Base-by-base conservation (phyloP, 306 rosid species). In the Begonia loranthoides region DNA sequence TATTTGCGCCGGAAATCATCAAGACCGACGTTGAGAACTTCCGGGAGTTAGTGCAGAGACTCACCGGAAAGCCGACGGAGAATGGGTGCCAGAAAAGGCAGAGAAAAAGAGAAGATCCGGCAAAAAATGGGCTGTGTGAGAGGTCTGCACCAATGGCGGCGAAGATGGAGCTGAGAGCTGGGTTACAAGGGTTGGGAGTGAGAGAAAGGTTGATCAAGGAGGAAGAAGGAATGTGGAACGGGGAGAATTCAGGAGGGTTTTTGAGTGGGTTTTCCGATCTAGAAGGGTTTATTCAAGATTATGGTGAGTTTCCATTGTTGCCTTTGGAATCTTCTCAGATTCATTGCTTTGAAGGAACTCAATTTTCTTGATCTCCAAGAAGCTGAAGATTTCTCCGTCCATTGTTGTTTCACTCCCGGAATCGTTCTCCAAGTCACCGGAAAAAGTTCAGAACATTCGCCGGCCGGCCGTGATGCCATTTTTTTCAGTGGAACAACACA, bases 1-100 rank as follows among this genome's bases (percentile, higher is more conserved):
- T 90, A 65, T 80, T 80, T 41, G 94, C 94, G 5, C 95, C 95
- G 0, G 83, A 85, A 63, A 78, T 90, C 66, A 90, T 90, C 78
- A 78, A 78, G 63, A 90, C 92, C 5, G 94, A 90, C 63, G 94
- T 49, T 1, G 83, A 76, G 1, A 90, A 90, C 57, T 90, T 90
- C 69, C 60, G 94, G 22, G 94, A 85, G 24, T 64, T 90, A 1
- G 97, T 90, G 36, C 95, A 90, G 66, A 70, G 75, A 46, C 74
- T 82, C 62, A 90, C 95, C 4, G 95, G 97, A 40, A 90, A 85
- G 49, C 94, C 94, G 7, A 48, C 63, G 1, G 66, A 66, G 40
- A 65, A 63, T 22, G 13, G 52, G 57, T n/a, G 49, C 48, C 77
- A 24, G 15, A 54, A 21, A 28, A 66, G 50, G 24, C 70, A 9